Evolutionary conservation across 495 filamentous ascomycete genomes (phyloP).

Genomic region (Xylaria palmicola): DNA sequence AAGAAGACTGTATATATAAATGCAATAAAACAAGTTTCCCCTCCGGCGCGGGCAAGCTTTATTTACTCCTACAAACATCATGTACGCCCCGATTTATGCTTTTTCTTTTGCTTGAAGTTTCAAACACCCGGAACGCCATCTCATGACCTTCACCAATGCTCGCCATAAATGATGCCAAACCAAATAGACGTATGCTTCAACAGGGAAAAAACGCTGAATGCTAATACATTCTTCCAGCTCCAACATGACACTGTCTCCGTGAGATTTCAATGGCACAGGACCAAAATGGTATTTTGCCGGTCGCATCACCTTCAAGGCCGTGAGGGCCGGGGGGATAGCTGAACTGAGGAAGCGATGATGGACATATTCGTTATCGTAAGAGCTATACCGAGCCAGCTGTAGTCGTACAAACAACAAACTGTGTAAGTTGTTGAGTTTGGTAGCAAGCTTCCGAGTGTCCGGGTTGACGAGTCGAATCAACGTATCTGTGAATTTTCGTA

Average conservation of each 20-base stretch:
- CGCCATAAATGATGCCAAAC: slow-evolving; percentile 14
- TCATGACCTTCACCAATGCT: slow-evolving; percentile 10
- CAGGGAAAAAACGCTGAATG: not conserved
- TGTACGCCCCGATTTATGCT: slow-evolving; percentile 7
- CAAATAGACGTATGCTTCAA: slow-evolving; percentile 9
- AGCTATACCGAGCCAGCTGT: not conserved
- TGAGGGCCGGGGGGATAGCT: no score
- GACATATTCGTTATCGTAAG: not conserved
- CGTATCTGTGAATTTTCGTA: not conserved
- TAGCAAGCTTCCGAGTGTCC: not conserved
- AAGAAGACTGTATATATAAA: no score
- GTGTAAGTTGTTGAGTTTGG: not conserved
- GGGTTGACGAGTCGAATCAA: not conserved
- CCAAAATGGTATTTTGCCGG: not conserved
- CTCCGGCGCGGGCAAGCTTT: not conserved
- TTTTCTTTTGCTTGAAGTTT: slow-evolving; percentile 5
- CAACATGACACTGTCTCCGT: not conserved
- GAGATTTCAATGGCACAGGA: not conserved
- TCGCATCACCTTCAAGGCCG: not conserved
- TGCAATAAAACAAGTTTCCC: not conserved
- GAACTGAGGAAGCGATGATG: not conserved
- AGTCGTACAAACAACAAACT: not conserved
- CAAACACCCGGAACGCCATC: slow-evolving; percentile 11
- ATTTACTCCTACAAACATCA: slow-evolving; percentile 4
- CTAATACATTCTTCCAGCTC: not conserved